phyloP scores from a whole-genome alignment of 163 green algal genomes.

The Dunaliella salina region DNA sequence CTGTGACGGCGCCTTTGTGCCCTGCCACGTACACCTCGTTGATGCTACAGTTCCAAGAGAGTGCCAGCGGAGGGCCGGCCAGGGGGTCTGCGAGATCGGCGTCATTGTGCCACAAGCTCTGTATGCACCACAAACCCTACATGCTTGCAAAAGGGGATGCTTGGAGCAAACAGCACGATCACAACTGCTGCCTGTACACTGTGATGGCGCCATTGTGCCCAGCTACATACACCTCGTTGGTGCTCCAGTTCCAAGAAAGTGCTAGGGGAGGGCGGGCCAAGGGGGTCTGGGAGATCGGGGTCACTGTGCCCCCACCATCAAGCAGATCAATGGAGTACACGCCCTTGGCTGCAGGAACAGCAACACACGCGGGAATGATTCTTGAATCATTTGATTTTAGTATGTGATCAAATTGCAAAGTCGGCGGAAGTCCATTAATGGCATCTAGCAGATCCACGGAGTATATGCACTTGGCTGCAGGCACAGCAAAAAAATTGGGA shows the following conservation, averaged over 20 bases:
- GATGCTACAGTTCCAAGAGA: constrained; percentile 3
- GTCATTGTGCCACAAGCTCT: background rate
- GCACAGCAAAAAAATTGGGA: no score
- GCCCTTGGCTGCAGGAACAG: constrained; percentile 8
- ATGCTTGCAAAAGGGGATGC: background rate
- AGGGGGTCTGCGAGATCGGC: background rate
- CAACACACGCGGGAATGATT: no score
- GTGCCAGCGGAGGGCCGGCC: background rate
- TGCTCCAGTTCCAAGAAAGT: constrained; percentile 35
- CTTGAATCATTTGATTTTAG: no score
- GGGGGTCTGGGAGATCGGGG: constrained; percentile 15
- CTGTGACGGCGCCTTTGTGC: constrained; percentile 18
- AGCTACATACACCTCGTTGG: constrained; percentile 40
- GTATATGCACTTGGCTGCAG: no score
- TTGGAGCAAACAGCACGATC: background rate
- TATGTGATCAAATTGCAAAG: no score
- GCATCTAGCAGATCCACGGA: no score
- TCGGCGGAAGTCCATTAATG: no score
- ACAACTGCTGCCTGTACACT: constrained; percentile 61
- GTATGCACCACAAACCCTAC: background rate
- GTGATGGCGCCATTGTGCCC: constrained; percentile 17
- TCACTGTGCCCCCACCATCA: constrained; percentile 19
- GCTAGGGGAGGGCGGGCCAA: constrained; percentile 18
- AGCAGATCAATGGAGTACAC: constrained; percentile 42
- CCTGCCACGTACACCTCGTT: constrained; percentile 35